Evolutionary conservation across 805 yeast genomes (phyloP).

Genomic region (Kazachstania taianensis): DNA sequence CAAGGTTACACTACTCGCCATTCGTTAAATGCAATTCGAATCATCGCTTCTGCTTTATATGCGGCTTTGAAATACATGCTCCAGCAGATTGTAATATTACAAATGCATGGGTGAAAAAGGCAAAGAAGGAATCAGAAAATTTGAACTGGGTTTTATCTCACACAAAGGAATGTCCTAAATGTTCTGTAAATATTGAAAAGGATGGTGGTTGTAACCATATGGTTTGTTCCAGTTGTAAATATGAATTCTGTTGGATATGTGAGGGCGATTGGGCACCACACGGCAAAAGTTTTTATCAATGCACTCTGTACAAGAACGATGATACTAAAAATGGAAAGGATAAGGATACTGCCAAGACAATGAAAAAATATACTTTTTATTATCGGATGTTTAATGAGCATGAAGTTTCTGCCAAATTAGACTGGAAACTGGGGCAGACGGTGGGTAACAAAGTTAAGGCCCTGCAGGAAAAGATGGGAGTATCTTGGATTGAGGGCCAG

Average conservation of each 20-base stretch:
- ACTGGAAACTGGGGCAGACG: slow-evolving; percentile 48
- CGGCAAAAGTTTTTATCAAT: slow-evolving; percentile 51
- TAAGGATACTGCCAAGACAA: slow-evolving; percentile 28
- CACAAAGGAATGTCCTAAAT: slow-evolving; percentile 80
- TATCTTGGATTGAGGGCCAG: slow-evolving; percentile 83
- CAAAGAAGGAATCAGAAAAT: slow-evolving; percentile 82
- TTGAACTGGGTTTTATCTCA: slow-evolving; percentile 77
- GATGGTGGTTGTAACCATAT: slow-evolving; percentile 97
- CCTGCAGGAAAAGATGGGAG: slow-evolving; percentile 53
- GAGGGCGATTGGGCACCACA: slow-evolving; percentile 66
- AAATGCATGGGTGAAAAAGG: slow-evolving; percentile 62
- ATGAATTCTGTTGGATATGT: slow-evolving; percentile 94
- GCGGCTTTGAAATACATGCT: slow-evolving; percentile 65
- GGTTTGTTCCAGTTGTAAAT: slow-evolving; percentile 68
- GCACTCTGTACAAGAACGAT: slow-evolving; percentile 47
- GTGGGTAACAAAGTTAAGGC: slow-evolving; percentile 54
- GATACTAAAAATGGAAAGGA: slow-evolving; percentile 21
- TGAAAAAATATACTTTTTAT: slow-evolving; percentile 60
- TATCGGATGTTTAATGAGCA: slow-evolving; percentile 68
- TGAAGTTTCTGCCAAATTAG: slow-evolving; percentile 65
- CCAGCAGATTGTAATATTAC: slow-evolving; percentile 77
- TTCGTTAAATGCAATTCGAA: slow-evolving; percentile 56
- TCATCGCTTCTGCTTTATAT: slow-evolving; percentile 71
- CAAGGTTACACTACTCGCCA: slow-evolving; percentile 36
- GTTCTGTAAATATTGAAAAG: slow-evolving; percentile 73